Percentiles rank a stretch among this genome's conserved stretches.
Evolutionary conservation across 2,329 filamentous ascomycete species (phyloP).

Genomic region (Cladosporium sp.): DNA sequence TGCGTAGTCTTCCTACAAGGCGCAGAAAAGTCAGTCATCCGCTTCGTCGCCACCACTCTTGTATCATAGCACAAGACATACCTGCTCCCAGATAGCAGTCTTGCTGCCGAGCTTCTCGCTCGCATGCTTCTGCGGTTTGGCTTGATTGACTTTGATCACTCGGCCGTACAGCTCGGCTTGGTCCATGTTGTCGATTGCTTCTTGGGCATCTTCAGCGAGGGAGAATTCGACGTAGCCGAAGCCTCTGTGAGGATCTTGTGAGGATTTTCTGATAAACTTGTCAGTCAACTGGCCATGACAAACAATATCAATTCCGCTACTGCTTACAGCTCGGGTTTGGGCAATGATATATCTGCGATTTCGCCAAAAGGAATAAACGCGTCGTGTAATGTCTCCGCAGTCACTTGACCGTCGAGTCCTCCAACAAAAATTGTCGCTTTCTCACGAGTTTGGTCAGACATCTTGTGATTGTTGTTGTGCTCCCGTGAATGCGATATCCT

Average conservation of each 20-base stretch:
- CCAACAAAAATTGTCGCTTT: constrained; percentile 93
- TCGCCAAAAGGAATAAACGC: constrained; percentile 97
- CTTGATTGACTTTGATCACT: constrained; percentile 84
- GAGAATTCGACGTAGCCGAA: constrained; percentile 98
- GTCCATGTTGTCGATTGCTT: constrained; percentile 99
- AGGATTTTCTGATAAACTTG: constrained; percentile 49
- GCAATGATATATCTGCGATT: constrained; percentile 84
- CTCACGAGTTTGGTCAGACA: constrained; percentile 78
- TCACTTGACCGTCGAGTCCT: constrained; percentile 77
- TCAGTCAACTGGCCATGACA: constrained; percentile 7
- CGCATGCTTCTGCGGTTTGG: constrained; percentile 85
- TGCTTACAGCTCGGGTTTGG: constrained; percentile 69
- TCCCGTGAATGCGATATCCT: background rate
- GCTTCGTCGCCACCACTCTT: background rate
- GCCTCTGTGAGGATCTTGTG: constrained; percentile 75
- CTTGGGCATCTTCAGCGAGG: constrained; percentile 75
- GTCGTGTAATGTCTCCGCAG: constrained; percentile 70
- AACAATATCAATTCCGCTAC: too few relatives aligned
- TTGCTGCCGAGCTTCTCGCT: constrained; percentile 87
- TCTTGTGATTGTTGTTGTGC: constrained; percentile 34
- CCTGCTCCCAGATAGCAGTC: constrained; percentile 96
- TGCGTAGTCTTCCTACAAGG: constrained; percentile 79
- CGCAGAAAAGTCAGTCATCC: background rate
- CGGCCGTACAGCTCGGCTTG: constrained; percentile 91
- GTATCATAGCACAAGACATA: too few relatives aligned